Evolutionary conservation across 202 grass and related monocot genomes (phyloP), one percentile per base, ranked within the genome.

Genomic region (Carex arenaria): DNA sequence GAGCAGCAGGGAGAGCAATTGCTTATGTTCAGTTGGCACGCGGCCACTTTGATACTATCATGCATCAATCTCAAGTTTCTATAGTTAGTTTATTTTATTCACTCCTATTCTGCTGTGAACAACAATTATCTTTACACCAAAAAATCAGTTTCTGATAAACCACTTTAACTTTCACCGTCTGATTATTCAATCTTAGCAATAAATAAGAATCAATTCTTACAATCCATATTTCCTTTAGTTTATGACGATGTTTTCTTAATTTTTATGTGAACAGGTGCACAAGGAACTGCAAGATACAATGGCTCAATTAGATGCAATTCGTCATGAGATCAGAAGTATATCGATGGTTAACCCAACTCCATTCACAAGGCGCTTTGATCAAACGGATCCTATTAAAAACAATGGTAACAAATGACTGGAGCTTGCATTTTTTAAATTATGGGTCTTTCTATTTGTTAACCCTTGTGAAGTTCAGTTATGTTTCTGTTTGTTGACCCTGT

Each of bases 271-370:
- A 40, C 75, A 98, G 93, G 89, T 98, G 22, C 91, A 98, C 15
- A 95, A 91, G 78, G 95, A 98, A 84, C 90, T 98, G 80, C 90
- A 90, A 92, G 95, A 98, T 23, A 90, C 91, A 2, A 90, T 98
- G 64, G 92, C 91, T 74, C 93, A 98, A 75, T 55, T 95, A 82
- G 90, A 98, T 53, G 87, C 90, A 15, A 98, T 98, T 85, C 87
- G 93, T 61, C 90, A 98, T 89, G 95, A 95, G 91, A 92, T 95
- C 38, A 86, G 94, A 85, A 98, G 87, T 82, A 79, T 92, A 72
- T 95, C 91, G 31, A 87, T 90, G 83, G 85, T 98, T 40, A 89
- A 90, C 70, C 93, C 91, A 79, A 89, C 78, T n/a, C 88, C 90
- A 54, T 89, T 89, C 61, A 88, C 79, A 43, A 91, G 77, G 68